Evolutionary conservation across 768 basidiomycete genomes (phyloP), one percentile per base, ranked within the genome.

Genomic region (Xerocomellus dryophilus): DNA sequence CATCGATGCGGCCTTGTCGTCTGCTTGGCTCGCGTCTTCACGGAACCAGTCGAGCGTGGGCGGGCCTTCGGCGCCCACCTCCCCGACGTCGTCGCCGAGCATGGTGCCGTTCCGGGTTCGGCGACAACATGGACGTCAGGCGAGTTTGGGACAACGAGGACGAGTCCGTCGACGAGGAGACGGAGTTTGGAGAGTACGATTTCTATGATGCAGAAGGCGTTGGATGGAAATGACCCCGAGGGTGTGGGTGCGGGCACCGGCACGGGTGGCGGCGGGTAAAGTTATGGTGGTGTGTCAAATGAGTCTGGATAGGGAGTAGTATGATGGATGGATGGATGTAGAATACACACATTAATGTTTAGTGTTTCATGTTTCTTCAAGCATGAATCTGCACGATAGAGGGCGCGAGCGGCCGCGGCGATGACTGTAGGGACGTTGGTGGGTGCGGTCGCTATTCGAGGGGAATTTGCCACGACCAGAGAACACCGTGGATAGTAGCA

Each of bases 171-270:
- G 69, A 98, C 88, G 47, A 77, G 97, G 60, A 77, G 96, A 71
- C 77, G 96, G 69, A 93, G 90, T 68, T 71, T 98, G 70, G 96
- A 98, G 78, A 94, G 89, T 69, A 98, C 96, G 49, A 93, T 95
- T 79, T 87, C 88, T 57, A 81, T 98, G 68, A 96, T 99, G 65
- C 87, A 94, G 72, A 91, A 93, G 61, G 96, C 90, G 7, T 84
- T 88, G 72, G 94, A 96, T 47, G 90, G 90, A 27, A 85, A 79
- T 61, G 79, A 78, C 29, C 59, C 9, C 6, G 20, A 7, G 43
- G 25, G 7, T 14, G 38, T 14, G 32, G 27, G 8, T 8, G 27
- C 7, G 27, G 27, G 8, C 27, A 8, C 6, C 23, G 23, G 5
- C 23, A 25, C n/a, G n/a, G n/a, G n/a, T n/a, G n/a, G 27, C 8